phyloP scores from a whole-genome alignment of 345 rosid species.

The Cardamine resedifolia region DNA sequence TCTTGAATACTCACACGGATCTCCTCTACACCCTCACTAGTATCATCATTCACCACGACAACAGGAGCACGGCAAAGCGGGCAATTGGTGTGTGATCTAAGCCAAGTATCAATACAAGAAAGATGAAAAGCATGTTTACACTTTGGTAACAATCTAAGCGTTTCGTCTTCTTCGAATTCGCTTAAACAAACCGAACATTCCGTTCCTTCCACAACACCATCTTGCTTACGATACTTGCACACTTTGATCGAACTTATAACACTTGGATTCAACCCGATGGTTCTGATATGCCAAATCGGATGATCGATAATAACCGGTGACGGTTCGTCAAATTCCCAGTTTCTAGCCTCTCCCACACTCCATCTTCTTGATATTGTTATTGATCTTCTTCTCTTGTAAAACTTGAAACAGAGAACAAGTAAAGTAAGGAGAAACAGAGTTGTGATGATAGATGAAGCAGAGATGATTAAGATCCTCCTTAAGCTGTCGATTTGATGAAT shows the following conservation, averaged over 20 bases:
- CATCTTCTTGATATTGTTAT: slow-evolving; percentile 31
- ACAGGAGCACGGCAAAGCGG: slow-evolving; percentile 67
- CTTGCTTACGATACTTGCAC: slow-evolving; percentile 47
- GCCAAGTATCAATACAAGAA: slow-evolving; percentile 78
- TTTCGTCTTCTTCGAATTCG: slow-evolving; percentile 70
- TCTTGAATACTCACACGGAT: slow-evolving; percentile 22
- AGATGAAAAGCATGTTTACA: slow-evolving; percentile 79
- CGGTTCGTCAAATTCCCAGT: slow-evolving; percentile 39
- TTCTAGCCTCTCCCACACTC: slow-evolving; percentile 39
- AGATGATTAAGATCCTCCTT: slow-evolving; percentile 32
- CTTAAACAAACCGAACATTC: slow-evolving; percentile 78
- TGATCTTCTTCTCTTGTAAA: slow-evolving; percentile 25
- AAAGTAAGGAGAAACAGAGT: slow-evolving; percentile 37
- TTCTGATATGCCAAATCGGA: slow-evolving; percentile 68
- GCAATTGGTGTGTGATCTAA: slow-evolving; percentile 63
- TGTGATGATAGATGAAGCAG: slow-evolving; percentile 34
- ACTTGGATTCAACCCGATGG: slow-evolving; percentile 56
- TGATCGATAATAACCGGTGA: slow-evolving; percentile 51
- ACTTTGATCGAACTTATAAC: slow-evolving; percentile 57
- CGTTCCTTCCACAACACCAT: slow-evolving; percentile 62
- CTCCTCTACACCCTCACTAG: slow-evolving; percentile 25
- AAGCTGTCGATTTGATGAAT: slow-evolving; percentile 9
- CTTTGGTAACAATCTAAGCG: slow-evolving; percentile 62
- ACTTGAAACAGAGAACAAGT: slow-evolving; percentile 37
- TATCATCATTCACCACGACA: slow-evolving; percentile 7